These are phyloP conservation scores for Fusarium oligoseptatum DNA, from an alignment of 2,329 filamentous ascomycete genomes.

Conservation along the genomic window DNA sequence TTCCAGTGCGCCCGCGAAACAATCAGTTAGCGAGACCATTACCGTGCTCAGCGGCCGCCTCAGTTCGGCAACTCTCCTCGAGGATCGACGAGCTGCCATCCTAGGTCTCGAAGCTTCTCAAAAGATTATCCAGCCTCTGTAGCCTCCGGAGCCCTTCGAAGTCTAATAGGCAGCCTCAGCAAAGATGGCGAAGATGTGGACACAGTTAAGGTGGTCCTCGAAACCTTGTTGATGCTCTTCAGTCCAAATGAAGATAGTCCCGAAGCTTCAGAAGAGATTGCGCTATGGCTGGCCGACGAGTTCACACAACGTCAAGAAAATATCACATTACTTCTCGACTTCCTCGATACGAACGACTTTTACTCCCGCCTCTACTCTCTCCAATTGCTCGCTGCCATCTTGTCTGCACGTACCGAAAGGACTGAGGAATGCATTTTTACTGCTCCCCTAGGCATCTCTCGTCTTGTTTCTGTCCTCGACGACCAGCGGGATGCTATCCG, in stretches of 20 bases:
- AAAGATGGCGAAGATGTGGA: conserved; percentile 96
- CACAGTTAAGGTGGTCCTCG: conserved; percentile 93
- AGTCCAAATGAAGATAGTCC: conserved; percentile 78
- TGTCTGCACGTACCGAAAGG: conserved; percentile 86
- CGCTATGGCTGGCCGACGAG: conserved; percentile 95
- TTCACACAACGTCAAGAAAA: conserved; percentile 99
- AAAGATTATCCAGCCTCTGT: conserved; percentile 97
- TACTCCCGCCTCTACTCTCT: conserved; percentile 92
- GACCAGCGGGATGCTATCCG: conserved; percentile 88
- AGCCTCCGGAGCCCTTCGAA: conserved; percentile 90
- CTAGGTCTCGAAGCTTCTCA: conserved; percentile 94
- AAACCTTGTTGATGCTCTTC: conserved; percentile 96
- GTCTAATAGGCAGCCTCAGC: conserved; percentile 85
- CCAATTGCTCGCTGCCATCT: conserved; percentile 88
- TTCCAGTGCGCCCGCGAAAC: conserved; percentile 85
- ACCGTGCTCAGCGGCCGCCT: conserved; percentile 88
- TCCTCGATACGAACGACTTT: conserved; percentile 89
- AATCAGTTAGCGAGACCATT: conserved; percentile 96
- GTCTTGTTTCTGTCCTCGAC: conserved; percentile 85
- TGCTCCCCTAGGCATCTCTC: conserved; percentile 88
- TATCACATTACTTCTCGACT: conserved; percentile 88
- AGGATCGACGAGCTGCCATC: conserved; percentile 94
- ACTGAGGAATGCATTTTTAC: conserved; percentile 95
- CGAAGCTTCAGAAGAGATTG: conserved; percentile 96
- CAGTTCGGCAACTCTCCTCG: conserved; percentile 88